Percentiles rank a stretch among this genome's conserved stretches.
These are phyloP conservation scores for Salix udensis DNA, from an alignment of 345 rosid genomes.

Conservation along the genomic window DNA sequence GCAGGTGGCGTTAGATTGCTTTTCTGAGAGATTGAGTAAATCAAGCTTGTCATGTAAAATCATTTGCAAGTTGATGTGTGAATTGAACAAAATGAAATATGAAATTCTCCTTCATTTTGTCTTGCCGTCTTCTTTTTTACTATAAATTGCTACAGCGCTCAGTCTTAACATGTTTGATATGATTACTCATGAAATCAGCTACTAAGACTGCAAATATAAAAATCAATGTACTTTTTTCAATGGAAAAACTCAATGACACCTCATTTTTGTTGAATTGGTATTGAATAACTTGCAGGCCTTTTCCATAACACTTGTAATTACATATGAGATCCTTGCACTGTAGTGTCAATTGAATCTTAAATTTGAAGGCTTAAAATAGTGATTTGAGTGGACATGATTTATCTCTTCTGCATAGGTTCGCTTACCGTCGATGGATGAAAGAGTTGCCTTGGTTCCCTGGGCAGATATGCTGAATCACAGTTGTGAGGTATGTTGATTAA, in stretches of 20 bases:
- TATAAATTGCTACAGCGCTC: not conserved
- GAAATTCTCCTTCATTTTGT: not conserved
- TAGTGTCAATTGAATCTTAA: not conserved
- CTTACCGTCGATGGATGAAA: conserved; percentile 87
- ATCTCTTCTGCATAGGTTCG: conserved; percentile 52
- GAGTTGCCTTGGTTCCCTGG: conserved; percentile 96
- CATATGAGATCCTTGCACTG: not conserved
- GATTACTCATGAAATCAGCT: not conserved
- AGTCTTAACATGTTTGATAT: not conserved
- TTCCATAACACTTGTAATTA: not conserved
- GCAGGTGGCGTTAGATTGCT: not conserved
- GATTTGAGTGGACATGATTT: not conserved
- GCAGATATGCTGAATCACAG: conserved; percentile 98
- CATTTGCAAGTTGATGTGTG: not conserved
- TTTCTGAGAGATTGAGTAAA: not conserved
- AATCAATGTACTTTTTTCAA: not conserved
- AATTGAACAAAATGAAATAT: not conserved
- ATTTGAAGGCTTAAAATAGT: not conserved
- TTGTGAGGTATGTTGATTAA: conserved; percentile 58
- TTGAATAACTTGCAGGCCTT: not conserved
- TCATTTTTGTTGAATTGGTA: not conserved
- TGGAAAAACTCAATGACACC: not conserved
- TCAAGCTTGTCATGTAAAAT: not conserved
- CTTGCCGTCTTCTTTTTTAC: not conserved
- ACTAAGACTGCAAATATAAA: not conserved